Conservation (phyloP, 2,329 filamentous ascomycete species). For the Aspergillus pseudoviridinutans region DNA sequence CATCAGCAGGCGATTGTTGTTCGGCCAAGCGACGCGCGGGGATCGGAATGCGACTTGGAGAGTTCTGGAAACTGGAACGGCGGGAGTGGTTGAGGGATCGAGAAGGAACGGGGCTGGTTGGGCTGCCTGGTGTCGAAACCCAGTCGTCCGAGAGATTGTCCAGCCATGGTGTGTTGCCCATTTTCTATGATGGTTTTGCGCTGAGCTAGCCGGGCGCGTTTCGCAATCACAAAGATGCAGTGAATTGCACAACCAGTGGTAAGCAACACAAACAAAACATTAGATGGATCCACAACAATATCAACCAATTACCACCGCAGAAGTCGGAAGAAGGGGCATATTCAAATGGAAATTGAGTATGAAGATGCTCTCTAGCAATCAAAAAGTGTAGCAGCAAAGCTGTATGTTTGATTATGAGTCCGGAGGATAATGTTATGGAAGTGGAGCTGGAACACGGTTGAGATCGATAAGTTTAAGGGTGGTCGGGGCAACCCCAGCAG, state of each 20-base stretch:
- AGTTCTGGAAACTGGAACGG: conserved; percentile 25
- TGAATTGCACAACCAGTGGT: conserved; percentile 14
- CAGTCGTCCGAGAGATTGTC: conserved; percentile 44
- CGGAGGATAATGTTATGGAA: conserved; percentile 9
- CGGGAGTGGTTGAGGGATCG: conserved; percentile 22
- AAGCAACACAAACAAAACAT: conserved; percentile 15
- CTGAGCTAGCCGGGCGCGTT: conserved; percentile 16
- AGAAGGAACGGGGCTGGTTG: conserved; percentile 27
- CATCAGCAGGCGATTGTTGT: conserved; percentile 24
- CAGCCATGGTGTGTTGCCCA: conserved; percentile 40
- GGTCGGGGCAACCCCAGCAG: conserved; percentile 19
- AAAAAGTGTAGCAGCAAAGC: conserved; percentile 1
- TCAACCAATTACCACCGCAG: conserved; percentile 4
- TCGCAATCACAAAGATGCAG: conserved; percentile 16
- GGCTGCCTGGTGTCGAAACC: conserved; percentile 36
- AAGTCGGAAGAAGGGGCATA: not conserved
- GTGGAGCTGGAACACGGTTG: conserved; percentile 5
- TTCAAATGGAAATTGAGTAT: conserved; percentile 1
- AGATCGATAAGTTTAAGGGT: conserved; percentile 13
- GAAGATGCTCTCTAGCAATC: not conserved
- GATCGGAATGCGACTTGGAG: conserved; percentile 38
- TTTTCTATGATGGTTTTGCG: conserved; percentile 15
- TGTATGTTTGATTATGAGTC: not conserved
- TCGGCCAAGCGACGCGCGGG: conserved; percentile 31
- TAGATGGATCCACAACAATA: conserved; percentile 9